A percentile compares a stretch with the other conserved stretches of the same genome.
These are phyloP conservation scores for Saccharomycopsis olivae DNA, from an alignment of 805 yeast genomes.

Conservation along the genomic window DNA sequence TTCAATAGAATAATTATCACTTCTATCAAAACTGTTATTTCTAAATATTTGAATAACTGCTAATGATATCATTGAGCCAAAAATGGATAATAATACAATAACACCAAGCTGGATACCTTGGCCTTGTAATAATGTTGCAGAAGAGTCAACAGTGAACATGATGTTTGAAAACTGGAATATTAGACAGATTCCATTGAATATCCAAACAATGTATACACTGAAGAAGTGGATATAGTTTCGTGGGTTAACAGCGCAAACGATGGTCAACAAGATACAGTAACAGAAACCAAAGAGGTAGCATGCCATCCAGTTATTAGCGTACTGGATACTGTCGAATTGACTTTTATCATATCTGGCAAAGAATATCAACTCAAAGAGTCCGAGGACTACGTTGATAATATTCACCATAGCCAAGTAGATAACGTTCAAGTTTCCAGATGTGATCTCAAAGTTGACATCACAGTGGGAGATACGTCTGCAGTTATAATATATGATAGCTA, in stretches of 20 bases:
- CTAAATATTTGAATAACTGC: constrained; percentile 6
- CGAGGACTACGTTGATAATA: constrained; percentile 9
- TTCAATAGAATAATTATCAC: constrained; percentile 6
- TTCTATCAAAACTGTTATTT: constrained; percentile 5
- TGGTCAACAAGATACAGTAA: constrained; percentile 5
- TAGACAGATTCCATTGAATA: constrained; percentile 2
- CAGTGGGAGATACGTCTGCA: constrained; percentile 3
- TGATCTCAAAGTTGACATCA: constrained; percentile 3
- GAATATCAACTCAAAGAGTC: constrained; percentile 7
- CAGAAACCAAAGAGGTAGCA: constrained; percentile 9
- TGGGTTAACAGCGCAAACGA: constrained; percentile 4
- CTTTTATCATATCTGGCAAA: not conserved
- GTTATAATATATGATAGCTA: constrained; percentile 1
- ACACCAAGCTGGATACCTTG: constrained; percentile 3
- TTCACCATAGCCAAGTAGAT: constrained; percentile 5
- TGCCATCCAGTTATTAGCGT: constrained; percentile 5
- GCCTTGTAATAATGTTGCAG: not conserved
- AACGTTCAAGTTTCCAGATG: not conserved
- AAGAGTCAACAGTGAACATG: not conserved
- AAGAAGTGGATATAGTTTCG: constrained; percentile 3
- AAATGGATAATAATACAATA: constrained; percentile 2
- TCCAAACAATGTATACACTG: constrained; percentile 6
- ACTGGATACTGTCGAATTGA: not conserved
- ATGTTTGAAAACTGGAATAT: constrained; percentile 9
- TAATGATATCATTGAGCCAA: not conserved